These are phyloP conservation scores for Aspergillus neoniger DNA, from an alignment of 2,329 filamentous ascomycete genomes.

Conservation along the genomic window DNA sequence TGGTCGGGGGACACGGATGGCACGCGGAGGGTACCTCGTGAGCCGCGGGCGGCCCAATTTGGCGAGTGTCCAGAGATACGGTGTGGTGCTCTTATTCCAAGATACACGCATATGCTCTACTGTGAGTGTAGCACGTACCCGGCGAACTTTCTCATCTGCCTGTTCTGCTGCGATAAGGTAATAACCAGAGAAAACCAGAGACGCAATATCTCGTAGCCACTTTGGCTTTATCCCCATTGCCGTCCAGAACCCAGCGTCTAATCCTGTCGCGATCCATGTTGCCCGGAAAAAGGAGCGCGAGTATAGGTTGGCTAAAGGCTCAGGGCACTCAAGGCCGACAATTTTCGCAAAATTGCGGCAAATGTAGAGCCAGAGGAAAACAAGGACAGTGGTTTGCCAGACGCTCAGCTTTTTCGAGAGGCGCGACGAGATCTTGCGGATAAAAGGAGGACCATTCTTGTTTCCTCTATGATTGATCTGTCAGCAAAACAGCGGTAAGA, in stretches of 20 bases:
- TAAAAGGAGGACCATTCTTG: constrained; percentile 71
- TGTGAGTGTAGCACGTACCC: constrained; percentile 81
- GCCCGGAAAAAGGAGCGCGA: constrained; percentile 89
- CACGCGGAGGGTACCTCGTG: constrained; percentile 77
- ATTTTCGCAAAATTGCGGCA: constrained; percentile 92
- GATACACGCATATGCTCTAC: constrained; percentile 88
- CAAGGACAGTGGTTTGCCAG: constrained; percentile 87
- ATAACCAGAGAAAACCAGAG: constrained; percentile 81
- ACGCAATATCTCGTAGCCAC: constrained; percentile 78
- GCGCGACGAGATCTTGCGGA: constrained; percentile 62
- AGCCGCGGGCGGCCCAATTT: constrained; percentile 74
- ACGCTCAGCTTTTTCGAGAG: constrained; percentile 73
- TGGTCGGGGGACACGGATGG: constrained; percentile 81
- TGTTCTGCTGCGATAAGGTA: constrained; percentile 91
- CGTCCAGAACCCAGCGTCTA: constrained; percentile 98
- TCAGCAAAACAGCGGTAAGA: neutral
- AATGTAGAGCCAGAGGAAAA: constrained; percentile 87
- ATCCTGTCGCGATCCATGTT: constrained; percentile 91
- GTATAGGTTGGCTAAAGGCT: constrained; percentile 93
- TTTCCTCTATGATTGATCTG: constrained; percentile 62
- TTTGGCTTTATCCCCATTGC: constrained; percentile 87
- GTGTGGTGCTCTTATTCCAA: constrained; percentile 93
- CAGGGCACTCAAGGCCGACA: constrained; percentile 84
- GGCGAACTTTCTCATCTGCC: constrained; percentile 94
- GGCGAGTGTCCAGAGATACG: constrained; percentile 75